phyloP scores from a whole-genome alignment of 306 rosid genomes.

The Delonix regia region DNA sequence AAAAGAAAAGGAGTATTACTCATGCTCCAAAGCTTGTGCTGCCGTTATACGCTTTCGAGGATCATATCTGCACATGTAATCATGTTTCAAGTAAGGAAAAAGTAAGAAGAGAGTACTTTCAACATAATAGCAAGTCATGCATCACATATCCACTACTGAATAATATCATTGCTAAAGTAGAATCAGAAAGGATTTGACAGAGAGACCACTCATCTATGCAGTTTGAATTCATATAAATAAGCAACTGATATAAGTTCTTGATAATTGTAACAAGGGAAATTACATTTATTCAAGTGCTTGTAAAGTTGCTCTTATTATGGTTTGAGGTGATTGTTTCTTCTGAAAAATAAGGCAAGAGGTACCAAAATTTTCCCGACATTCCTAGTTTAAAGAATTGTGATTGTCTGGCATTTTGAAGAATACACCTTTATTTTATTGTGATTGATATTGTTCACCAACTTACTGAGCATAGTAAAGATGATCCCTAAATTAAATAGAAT shows the following conservation, averaged over 20 bases:
- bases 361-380: too few species aligned
- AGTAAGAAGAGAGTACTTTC: neutral
- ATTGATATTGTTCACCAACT: constrained; percentile 2
- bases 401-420: neutral
- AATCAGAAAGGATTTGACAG: neutral
- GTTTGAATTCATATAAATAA: neutral
- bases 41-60: constrained; percentile 89
- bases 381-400: too few species aligned
- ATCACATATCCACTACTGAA: constrained; percentile 19
- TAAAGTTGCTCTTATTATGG: neutral
- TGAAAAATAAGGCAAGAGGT: too few species aligned
- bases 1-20: constrained; percentile 52
- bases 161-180: neutral
- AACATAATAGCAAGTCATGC: constrained; percentile 7
- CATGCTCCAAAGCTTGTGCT: constrained; percentile 91
- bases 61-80: constrained; percentile 74
- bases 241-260: constrained; percentile 21
- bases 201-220: neutral
- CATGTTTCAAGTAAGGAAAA: constrained; percentile 4
- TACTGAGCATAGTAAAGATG: neutral
- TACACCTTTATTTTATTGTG: neutral
- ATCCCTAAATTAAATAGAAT: neutral
- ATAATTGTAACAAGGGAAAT: neutral
- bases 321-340: too few species aligned
- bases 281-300: constrained; percentile 1